Base-by-base conservation (phyloP, 2,329 filamentous ascomycete species). In the Apiospora saccharicola region DNA sequence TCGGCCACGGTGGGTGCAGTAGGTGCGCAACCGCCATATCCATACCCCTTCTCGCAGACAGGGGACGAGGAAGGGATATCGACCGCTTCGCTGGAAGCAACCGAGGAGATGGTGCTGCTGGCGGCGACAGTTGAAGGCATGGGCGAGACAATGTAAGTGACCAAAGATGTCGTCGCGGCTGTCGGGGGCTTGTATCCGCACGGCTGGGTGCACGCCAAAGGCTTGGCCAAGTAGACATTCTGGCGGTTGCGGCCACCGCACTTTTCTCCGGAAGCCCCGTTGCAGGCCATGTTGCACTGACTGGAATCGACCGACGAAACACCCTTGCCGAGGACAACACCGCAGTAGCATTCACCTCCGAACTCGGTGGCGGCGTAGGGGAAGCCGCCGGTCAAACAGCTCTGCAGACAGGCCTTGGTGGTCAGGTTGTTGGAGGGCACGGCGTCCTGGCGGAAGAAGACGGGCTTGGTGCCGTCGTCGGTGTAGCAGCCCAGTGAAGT, bases 401-500 rank as follows among this genome's bases (percentile, higher is more conserved):
- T 80, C 69, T 78, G 72, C 72, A 87, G 77, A 70, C 86, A 88
- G 46, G 74, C 75, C 72, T 83, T 79, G 4, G 83, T 84, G 61
- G 85, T 87, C 79, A 88, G 79, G 46, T 74, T 78, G 24, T 76
- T 73, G 19, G 76, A 72, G 43, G 82, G 78, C 22, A 87, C 73
- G 53, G 80, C 75, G 61, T 83, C 76, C 77, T 85, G 81, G 26
- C 80, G 80, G 78, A 85, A 87, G 37, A 82, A 82, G 67, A 89
- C 81, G 37, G 87, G 83, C 68, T 83, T 83, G 70, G 81, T 74
- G 26, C 81, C 82, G 71, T 82, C 77, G 73, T 89, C 87, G 41
- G 82, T 84, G 77, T 88, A 92, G 82, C 91, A 94, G 71, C 91
- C 91, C n/a, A 87, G 79, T 75, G 89, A 86, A 61, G 83, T 82